These are phyloP conservation scores for Penicillium expansum DNA, from an alignment of 2,329 filamentous ascomycete species.

Conservation along the genomic window DNA sequence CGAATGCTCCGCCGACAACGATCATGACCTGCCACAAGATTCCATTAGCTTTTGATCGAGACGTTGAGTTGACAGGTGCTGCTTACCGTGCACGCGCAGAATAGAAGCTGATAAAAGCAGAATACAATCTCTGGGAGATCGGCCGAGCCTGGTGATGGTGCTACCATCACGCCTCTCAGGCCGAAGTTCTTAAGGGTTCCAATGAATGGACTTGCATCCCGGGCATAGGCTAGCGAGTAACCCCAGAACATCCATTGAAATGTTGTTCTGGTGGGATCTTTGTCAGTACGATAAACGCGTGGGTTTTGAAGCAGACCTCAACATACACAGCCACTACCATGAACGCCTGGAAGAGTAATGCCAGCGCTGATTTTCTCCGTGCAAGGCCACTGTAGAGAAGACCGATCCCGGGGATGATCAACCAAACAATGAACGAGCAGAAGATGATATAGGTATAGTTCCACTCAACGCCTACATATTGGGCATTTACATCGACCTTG, in stretches of 20 bases:
- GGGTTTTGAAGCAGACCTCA: background rate
- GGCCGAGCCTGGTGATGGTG: conserved; percentile 57
- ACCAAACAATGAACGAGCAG: conserved; percentile 61
- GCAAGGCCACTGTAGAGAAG: conserved; percentile 64
- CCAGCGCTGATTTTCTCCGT: conserved; percentile 60
- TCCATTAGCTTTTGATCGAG: background rate
- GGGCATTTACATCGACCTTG: conserved; percentile 55
- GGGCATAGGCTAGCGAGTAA: conserved; percentile 61
- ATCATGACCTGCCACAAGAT: conserved; percentile 57
- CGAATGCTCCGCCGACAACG: conserved; percentile 63
- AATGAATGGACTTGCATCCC: conserved; percentile 61
- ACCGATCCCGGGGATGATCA: conserved; percentile 66
- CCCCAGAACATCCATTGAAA: conserved; percentile 64
- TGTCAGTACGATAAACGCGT: background rate
- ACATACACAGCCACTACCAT: conserved; percentile 55
- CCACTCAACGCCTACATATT: conserved; percentile 59
- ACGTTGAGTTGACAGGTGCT: background rate
- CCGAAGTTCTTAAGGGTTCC: conserved; percentile 62
- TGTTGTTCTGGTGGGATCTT: conserved; percentile 30
- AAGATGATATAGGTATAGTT: conserved; percentile 59
- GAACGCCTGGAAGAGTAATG: conserved; percentile 62
- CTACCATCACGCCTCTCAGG: conserved; percentile 58
- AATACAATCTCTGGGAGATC: conserved; percentile 64
- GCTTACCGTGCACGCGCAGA: conserved; percentile 49
- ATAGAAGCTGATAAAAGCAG: conserved; percentile 64